Evolutionary conservation across 768 basidiomycete species (phyloP).

Genomic region (Boletellus emodensis): DNA sequence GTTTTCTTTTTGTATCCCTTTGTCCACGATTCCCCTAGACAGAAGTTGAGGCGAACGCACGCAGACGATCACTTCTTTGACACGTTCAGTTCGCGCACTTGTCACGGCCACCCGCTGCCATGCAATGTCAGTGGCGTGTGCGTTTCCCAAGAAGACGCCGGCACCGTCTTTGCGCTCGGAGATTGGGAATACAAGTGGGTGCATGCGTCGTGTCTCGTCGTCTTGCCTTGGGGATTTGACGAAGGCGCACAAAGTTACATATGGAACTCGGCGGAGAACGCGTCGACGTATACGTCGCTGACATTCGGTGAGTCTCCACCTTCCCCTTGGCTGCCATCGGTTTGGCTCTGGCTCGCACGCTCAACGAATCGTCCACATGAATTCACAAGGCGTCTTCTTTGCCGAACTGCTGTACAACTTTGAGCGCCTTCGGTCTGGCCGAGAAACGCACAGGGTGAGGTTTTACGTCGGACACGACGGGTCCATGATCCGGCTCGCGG

Average conservation of each 20-base stretch:
- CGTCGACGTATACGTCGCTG: conserved; percentile 41
- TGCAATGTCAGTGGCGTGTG: conserved; percentile 42
- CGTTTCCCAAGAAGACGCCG: conserved; percentile 42
- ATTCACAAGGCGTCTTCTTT: conserved; percentile 41
- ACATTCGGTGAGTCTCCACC: conserved; percentile 35
- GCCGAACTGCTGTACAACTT: conserved; percentile 42
- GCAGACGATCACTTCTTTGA: conserved; percentile 46
- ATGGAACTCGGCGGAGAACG: conserved; percentile 45
- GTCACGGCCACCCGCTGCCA: conserved; percentile 38
- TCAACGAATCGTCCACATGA: not conserved
- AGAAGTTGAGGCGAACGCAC: not conserved
- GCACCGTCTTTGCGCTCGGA: conserved; percentile 51
- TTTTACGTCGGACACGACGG: conserved; percentile 49
- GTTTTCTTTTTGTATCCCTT: not conserved
- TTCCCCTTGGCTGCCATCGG: not conserved
- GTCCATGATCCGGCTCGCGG: conserved; percentile 39
- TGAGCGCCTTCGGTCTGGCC: conserved; percentile 29
- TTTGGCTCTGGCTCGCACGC: not conserved
- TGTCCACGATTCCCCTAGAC: not conserved
- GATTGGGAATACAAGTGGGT: conserved; percentile 58
- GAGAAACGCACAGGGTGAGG: conserved; percentile 34
- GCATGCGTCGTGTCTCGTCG: not conserved
- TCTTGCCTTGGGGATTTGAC: not conserved
- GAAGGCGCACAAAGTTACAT: conserved; percentile 36
- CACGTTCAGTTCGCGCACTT: conserved; percentile 47